Evolutionary conservation across 441 rosid genomes (phyloP), one percentile per base, ranked within the genome.

Genomic region (Pelargonium australe): DNA sequence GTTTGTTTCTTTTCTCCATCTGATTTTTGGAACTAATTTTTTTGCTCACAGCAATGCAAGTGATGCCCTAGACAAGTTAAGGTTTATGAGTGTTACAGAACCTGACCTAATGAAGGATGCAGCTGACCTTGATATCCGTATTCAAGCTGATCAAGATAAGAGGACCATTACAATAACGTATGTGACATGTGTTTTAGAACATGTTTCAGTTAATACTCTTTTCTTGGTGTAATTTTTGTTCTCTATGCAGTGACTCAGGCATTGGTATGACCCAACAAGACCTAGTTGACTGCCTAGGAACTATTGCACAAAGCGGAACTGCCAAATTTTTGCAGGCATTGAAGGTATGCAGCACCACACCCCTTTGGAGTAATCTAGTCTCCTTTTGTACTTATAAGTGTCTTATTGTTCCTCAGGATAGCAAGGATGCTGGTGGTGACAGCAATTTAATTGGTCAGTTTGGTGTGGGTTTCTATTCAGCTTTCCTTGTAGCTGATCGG

Each of bases 391-490:
- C 51, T 47, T 63, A 23, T 57, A 17, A 28, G 14, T 9, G 40
- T 28, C 14, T 63, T 34, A 63, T 53, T 40, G 23, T 37, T 7
- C 70, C n/a, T 77, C 73, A 94, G 99, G 99, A 94, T 79, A 94
- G 90, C 80, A 78, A 89, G 73, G 97, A 94, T 68, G 75, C 84
- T n/a, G 97, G 99, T 16, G 85, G 89, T 16, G 99, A 94, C 80
- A 91, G 81, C 43, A 71, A 90, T 67, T 79, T 94, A 85, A 94
- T 94, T 13, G 99, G 99, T 41, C 99, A 94, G 75, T 94, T 94
- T 80, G 99, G 97, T 82, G 99, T 94, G 80, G 99, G 99, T 17
- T 94, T 94, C 81, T 91, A 94, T 82, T 91, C 99, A 69, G 92
- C 99, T 66, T 94, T 91, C 83, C 90, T 94, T 77, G 97, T 94